Evolutionary conservation across 805 yeast species (phyloP).

Genomic region (Grigorovia humatica): DNA sequence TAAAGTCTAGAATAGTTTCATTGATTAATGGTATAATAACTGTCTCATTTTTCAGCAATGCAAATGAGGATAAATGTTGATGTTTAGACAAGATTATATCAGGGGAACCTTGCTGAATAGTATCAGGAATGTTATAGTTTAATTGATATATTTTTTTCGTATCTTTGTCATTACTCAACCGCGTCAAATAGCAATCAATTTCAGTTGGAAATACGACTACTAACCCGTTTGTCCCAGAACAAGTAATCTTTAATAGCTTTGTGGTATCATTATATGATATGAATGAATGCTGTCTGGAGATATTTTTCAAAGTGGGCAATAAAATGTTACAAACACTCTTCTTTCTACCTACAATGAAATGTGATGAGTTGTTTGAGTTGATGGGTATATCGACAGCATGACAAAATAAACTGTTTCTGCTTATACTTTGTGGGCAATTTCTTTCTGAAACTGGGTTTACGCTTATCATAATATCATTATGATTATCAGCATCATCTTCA

Average conservation of each 20-base stretch:
- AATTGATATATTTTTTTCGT: conserved; percentile 1
- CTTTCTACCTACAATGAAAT: conserved; percentile 25
- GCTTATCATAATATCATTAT: background rate
- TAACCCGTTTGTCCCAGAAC: conserved; percentile 79
- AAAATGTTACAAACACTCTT: conserved; percentile 22
- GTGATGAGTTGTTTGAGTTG: conserved; percentile 12
- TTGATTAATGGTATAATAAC: conserved; percentile 52
- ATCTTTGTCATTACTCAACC: conserved; percentile 10
- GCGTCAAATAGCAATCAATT: conserved; percentile 27
- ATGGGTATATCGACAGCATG: conserved; percentile 6
- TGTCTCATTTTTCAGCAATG: conserved; percentile 43
- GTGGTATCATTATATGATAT: conserved; percentile 32
- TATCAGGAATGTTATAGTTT: background rate
- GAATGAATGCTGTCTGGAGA: conserved; percentile 28
- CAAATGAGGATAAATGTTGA: conserved; percentile 21
- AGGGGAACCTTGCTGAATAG: background rate
- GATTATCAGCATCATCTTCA: background rate
- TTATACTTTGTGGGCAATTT: background rate
- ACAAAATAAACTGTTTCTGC: background rate
- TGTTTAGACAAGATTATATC: conserved; percentile 8
- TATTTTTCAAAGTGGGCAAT: conserved; percentile 24
- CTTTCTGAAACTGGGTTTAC: background rate
- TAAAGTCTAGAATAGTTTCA: conserved; percentile 58
- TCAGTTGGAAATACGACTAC: conserved; percentile 50
- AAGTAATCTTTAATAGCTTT: conserved; percentile 43